Evolutionary conservation across 208 protist genomes (phyloP).

Genomic region (Leishmania arabica): DNA sequence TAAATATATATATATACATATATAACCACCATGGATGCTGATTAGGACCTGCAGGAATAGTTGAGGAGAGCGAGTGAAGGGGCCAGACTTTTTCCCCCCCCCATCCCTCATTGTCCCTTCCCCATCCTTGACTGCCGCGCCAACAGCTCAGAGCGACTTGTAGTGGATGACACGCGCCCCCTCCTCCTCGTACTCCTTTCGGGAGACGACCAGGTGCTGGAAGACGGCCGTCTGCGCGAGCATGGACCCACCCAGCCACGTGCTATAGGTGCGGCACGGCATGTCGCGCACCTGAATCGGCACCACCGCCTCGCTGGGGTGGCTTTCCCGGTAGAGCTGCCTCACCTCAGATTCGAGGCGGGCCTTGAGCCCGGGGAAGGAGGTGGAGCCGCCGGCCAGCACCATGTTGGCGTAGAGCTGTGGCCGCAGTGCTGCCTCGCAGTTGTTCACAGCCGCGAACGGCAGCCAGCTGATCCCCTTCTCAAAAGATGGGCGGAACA

Average conservation of each 20-base stretch:
- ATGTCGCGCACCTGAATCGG: slow-evolving; percentile 79
- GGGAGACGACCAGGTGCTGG: slow-evolving; percentile 79
- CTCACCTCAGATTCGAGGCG: slow-evolving; percentile 90
- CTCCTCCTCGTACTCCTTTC: slow-evolving; percentile 88
- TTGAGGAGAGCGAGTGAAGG: neutral
- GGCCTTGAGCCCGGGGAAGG: slow-evolving; percentile 79
- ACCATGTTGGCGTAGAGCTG: slow-evolving; percentile 95
- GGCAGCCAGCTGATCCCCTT: slow-evolving; percentile 92
- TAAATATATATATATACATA: too few species aligned
- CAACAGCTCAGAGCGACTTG: slow-evolving; percentile 66
- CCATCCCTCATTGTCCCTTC: neutral
- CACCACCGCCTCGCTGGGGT: slow-evolving; percentile 81
- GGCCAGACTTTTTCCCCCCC: neutral
- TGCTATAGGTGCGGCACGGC: slow-evolving; percentile 71
- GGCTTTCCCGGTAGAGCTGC: slow-evolving; percentile 87
- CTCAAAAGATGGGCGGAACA: slow-evolving; percentile 79
- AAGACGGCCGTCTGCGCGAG: slow-evolving; percentile 88
- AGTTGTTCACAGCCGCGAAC: slow-evolving; percentile 92
- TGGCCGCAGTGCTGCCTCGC: slow-evolving; percentile 84
- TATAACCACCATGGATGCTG: neutral
- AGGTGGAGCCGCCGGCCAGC: slow-evolving; percentile 90
- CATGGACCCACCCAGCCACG: slow-evolving; percentile 87
- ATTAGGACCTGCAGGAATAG: neutral
- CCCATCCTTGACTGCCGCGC: neutral
- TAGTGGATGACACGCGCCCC: slow-evolving; percentile 85